Evolutionary conservation across 2,329 filamentous ascomycete genomes (phyloP).

Genomic region (Grosmannia serpens): DNA sequence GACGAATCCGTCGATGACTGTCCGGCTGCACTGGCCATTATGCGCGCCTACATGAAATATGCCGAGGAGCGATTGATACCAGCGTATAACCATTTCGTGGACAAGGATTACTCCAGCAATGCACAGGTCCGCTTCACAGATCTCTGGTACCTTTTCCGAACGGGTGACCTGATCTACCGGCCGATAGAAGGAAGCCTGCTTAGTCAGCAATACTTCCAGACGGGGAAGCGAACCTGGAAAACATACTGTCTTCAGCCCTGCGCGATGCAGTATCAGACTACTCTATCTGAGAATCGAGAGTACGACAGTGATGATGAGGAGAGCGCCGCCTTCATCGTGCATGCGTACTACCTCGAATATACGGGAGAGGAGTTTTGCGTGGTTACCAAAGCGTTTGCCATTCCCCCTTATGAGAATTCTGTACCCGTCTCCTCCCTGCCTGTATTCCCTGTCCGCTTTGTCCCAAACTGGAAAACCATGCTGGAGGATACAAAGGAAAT

Average conservation of each 20-base stretch:
- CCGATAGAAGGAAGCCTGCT: slow-evolving; percentile 2
- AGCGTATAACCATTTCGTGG: background rate
- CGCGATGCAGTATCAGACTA: background rate
- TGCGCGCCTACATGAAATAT: slow-evolving; percentile 4
- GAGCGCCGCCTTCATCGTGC: background rate
- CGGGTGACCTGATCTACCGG: slow-evolving; percentile 9
- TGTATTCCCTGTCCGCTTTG: slow-evolving; percentile 4
- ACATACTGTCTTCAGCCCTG: slow-evolving; percentile 2
- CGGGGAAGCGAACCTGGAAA: slow-evolving; percentile 4
- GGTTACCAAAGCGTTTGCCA: background rate
- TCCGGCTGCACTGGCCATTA: slow-evolving; percentile 1
- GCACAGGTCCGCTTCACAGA: slow-evolving; percentile 10
- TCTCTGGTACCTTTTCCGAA: slow-evolving; percentile 12
- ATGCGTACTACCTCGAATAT: slow-evolving; percentile 5
- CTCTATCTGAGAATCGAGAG: background rate
- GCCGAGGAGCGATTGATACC: background rate
- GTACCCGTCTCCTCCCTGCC: slow-evolving; percentile 1
- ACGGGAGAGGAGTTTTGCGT: slow-evolving; percentile 6
- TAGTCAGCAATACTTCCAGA: slow-evolving; percentile 3
- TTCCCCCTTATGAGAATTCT: background rate
- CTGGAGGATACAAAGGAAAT: background rate
- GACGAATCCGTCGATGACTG: slow-evolving; percentile 1
- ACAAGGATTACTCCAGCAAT: background rate
- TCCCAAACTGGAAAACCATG: background rate
- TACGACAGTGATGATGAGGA: slow-evolving; percentile 2